Conservation (phyloP, 768 basidiomycete species). For the Boletus insuetus region DNA sequence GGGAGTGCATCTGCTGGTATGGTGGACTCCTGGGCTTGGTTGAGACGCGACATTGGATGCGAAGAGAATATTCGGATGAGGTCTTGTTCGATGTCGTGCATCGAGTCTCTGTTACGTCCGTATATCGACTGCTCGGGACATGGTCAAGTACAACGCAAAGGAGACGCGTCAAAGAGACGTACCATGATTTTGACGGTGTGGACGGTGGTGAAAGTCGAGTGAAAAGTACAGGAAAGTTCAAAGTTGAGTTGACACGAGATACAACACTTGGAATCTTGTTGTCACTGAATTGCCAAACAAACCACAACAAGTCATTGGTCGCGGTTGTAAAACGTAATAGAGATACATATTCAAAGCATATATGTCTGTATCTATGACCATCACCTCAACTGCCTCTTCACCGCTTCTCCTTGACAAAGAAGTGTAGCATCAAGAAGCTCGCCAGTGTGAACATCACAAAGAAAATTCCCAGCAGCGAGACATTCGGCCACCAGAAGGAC, state of each 20-base stretch:
- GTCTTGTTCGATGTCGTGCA: conserved; percentile 67
- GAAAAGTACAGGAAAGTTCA: conserved; percentile 8
- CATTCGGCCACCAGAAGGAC: conserved; percentile 99
- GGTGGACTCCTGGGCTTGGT: conserved; percentile 57
- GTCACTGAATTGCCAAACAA: conserved; percentile 16
- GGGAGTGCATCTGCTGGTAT: conserved; percentile 72
- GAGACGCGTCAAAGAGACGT: conserved; percentile 15
- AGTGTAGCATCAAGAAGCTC: conserved; percentile 80
- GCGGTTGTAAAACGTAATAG: no score
- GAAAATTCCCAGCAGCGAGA: conserved; percentile 79
- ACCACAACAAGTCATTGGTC: conserved; percentile 6
- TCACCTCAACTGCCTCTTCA: conserved; percentile 12
- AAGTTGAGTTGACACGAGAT: conserved; percentile 1
- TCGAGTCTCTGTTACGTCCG: conserved; percentile 68
- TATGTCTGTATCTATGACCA: not conserved
- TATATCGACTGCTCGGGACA: conserved; percentile 28
- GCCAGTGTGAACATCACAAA: conserved; percentile 74
- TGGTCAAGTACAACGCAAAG: not conserved
- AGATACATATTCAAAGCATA: not conserved
- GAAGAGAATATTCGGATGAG: conserved; percentile 64
- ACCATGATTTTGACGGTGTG: conserved; percentile 23
- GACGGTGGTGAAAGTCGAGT: not conserved
- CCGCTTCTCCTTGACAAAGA: conserved; percentile 80
- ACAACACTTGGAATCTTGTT: not conserved
- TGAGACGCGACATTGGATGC: conserved; percentile 58